Evolutionary conservation across 2,329 filamentous ascomycete species (phyloP).

Genomic region (Blastomyces percursus): DNA sequence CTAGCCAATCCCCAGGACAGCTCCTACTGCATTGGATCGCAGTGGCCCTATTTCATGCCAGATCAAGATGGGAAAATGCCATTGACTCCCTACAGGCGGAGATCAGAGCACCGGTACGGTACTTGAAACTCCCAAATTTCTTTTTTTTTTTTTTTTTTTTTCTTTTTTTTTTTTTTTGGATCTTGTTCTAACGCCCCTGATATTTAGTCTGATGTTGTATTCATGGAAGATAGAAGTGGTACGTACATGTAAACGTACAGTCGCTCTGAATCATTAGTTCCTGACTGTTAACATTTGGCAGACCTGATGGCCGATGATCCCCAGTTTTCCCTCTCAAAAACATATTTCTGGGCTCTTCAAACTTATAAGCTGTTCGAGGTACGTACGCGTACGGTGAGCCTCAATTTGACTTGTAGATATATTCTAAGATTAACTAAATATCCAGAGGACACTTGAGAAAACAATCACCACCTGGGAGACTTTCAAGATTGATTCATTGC

Average conservation of each 20-base stretch:
- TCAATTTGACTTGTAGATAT: not conserved
- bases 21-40: conserved; percentile 9
- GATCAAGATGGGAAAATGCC: conserved; percentile 8
- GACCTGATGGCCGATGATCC: conserved; percentile 9
- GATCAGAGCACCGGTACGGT: conserved; percentile 9
- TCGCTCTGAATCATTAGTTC: not conserved
- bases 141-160: not conserved
- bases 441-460: conserved; percentile 4
- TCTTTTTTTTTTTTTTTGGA: not conserved
- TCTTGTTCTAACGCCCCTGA: not conserved
- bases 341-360: conserved; percentile 11
- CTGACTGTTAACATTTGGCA: not conserved
- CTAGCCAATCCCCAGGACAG: conserved; percentile 5
- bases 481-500: conserved; percentile 8
- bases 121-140: not conserved
- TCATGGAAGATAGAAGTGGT: conserved; percentile 8
- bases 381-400: not conserved
- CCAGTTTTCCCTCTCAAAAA: conserved; percentile 10
- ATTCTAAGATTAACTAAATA: not conserved
- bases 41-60: conserved; percentile 7
- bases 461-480: conserved; percentile 9
- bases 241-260: not conserved
- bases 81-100: conserved; percentile 8
- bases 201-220: conserved; percentile 7
- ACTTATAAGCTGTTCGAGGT: conserved; percentile 10